A percentile compares a stretch with the other conserved stretches of the same genome.
phyloP scores from a whole-genome alignment of 495 filamentous ascomycete genomes.

The Hyaloscypha finlandica region DNA sequence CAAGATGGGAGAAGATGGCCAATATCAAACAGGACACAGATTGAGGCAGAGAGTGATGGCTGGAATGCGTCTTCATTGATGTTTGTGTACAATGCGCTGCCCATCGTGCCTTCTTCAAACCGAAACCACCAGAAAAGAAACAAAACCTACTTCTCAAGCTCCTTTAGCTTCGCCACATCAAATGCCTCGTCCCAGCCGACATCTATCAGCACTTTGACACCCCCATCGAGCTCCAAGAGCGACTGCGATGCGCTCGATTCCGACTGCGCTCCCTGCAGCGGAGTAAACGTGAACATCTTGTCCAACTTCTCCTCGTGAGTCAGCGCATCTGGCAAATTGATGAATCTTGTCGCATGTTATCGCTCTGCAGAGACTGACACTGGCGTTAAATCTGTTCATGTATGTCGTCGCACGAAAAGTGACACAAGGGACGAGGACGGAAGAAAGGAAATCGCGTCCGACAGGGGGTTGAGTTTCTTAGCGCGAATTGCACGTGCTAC shows the following conservation, averaged over 20 bases:
- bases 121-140: slow-evolving; percentile 1
- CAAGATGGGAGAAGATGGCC: neutral
- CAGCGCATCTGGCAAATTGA: slow-evolving; percentile 13
- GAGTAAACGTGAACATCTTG: slow-evolving; percentile 92
- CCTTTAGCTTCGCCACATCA: slow-evolving; percentile 73
- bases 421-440: slow-evolving; percentile 5
- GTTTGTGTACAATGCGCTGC: slow-evolving; percentile 26
- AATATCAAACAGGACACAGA: neutral
- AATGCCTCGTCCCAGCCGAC: slow-evolving; percentile 96
- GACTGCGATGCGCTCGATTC: slow-evolving; percentile 88
- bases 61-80: slow-evolving; percentile 30
- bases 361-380: neutral
- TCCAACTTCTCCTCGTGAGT: slow-evolving; percentile 9
- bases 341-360: slow-evolving; percentile 15
- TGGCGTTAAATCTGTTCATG: slow-evolving; percentile 9
- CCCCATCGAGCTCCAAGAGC: slow-evolving; percentile 92
- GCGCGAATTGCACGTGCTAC: slow-evolving; percentile 15
- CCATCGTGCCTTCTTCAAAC: neutral
- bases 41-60: neutral
- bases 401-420: slow-evolving; percentile 7
- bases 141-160: slow-evolving; percentile 78
- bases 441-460: slow-evolving; percentile 11
- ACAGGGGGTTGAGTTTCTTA: neutral
- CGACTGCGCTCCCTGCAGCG: slow-evolving; percentile 87
- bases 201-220: slow-evolving; percentile 91